phyloP scores from a whole-genome alignment of 257 asterid species.

The Solanum clarkiae region DNA sequence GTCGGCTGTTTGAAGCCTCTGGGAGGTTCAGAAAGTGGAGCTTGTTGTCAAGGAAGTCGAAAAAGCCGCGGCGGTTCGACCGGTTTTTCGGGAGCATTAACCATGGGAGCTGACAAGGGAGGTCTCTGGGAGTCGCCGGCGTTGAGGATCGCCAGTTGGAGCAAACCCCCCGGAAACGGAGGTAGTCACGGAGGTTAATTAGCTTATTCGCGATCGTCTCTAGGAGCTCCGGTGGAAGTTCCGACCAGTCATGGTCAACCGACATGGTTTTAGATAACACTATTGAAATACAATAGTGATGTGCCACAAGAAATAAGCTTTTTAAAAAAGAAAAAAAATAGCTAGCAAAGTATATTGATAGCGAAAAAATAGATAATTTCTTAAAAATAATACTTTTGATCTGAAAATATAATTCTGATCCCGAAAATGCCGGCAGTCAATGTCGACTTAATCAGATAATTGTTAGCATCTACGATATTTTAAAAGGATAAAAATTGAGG shows the following conservation, averaged over 20 bases:
- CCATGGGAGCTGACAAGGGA: conserved; percentile 82
- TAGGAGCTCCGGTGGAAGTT: conserved; percentile 61
- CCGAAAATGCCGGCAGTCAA: background rate
- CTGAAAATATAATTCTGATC: too few relatives aligned
- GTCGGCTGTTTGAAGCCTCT: conserved; percentile 43
- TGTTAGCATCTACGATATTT: too few relatives aligned
- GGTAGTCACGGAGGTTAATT: conserved; percentile 35
- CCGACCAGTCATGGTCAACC: conserved; percentile 62
- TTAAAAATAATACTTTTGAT: too few relatives aligned
- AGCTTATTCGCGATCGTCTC: conserved; percentile 25
- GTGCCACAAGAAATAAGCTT: background rate
- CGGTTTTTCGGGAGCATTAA: conserved; percentile 59
- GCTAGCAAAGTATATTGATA: too few relatives aligned
- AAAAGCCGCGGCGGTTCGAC: conserved; percentile 35
- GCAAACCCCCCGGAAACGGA: conserved; percentile 68
- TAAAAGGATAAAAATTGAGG: too few relatives aligned
- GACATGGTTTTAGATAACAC: background rate
- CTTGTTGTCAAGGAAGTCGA: conserved; percentile 25
- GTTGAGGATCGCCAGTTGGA: conserved; percentile 43
- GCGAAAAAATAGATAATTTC: too few relatives aligned
- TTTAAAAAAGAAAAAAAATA: background rate
- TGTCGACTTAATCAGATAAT: background rate
- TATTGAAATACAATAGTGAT: background rate
- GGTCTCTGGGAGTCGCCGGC: conserved; percentile 25
- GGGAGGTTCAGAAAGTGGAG: conserved; percentile 45